A percentile compares a stretch with the other conserved stretches of the same genome.
Conservation (phyloP, 371 early-diverging fungal genomes). For the Mortierella sp. region DNA sequence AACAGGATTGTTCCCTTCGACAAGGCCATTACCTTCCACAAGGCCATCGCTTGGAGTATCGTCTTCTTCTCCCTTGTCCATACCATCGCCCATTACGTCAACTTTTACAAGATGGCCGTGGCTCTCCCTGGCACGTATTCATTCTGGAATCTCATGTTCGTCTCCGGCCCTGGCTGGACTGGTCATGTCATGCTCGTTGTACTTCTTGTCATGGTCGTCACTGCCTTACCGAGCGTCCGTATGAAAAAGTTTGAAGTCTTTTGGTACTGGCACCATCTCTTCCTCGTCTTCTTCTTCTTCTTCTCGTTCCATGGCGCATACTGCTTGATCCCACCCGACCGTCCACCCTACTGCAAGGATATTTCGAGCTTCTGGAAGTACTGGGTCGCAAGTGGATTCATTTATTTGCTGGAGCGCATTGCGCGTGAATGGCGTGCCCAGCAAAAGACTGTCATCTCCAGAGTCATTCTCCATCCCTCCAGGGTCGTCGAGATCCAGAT, state of each 20-base stretch:
- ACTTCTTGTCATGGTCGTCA: slow-evolving; percentile 76
- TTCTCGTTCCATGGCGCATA: slow-evolving; percentile 86
- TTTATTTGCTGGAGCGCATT: slow-evolving; percentile 79
- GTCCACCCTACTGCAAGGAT: slow-evolving; percentile 70
- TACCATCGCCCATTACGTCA: slow-evolving; percentile 76
- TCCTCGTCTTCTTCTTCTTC: slow-evolving; percentile 81
- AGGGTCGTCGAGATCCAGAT: slow-evolving; percentile 79
- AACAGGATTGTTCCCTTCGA: slow-evolving; percentile 83
- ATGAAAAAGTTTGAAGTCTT: slow-evolving; percentile 80
- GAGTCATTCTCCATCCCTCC: slow-evolving; percentile 73
- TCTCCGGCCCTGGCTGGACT: slow-evolving; percentile 80
- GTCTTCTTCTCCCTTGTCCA: slow-evolving; percentile 80
- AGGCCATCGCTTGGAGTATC: slow-evolving; percentile 79
- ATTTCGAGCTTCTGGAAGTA: slow-evolving; percentile 86
- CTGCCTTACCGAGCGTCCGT: slow-evolving; percentile 70
- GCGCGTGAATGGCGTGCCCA: slow-evolving; percentile 78
- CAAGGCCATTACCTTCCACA: slow-evolving; percentile 85
- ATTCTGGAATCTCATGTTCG: slow-evolving; percentile 56
- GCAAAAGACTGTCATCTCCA: slow-evolving; percentile 71
- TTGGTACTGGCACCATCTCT: slow-evolving; percentile 89
- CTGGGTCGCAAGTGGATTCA: slow-evolving; percentile 72
- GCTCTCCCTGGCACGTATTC: slow-evolving; percentile 39
- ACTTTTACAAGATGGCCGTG: slow-evolving; percentile 65
- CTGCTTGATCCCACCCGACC: slow-evolving; percentile 83
- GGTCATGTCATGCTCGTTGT: slow-evolving; percentile 80